Evolutionary conservation across 805 yeast genomes (phyloP).

Genomic region (Wickerhamiella azymoides): DNA sequence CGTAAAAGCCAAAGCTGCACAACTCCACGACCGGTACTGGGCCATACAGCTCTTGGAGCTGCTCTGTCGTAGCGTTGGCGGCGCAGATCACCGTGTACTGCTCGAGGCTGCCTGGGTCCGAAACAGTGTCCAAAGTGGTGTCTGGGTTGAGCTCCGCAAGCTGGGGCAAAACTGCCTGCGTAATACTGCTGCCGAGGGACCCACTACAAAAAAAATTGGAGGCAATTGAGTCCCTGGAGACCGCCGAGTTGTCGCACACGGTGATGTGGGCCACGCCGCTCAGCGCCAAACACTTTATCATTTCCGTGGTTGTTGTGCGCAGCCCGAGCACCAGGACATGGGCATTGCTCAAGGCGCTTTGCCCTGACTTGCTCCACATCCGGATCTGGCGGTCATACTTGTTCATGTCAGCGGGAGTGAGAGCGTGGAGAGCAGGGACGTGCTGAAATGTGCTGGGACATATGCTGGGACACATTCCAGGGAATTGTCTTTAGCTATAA

Average conservation of each 20-base stretch:
- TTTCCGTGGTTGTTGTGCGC: constrained; percentile 39
- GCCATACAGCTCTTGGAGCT: constrained; percentile 9
- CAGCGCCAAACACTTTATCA: constrained; percentile 67
- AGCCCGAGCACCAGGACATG: constrained; percentile 51
- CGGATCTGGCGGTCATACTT: constrained; percentile 74
- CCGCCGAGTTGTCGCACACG: constrained; percentile 44
- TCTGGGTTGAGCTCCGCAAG: constrained; percentile 43
- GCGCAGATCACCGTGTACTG: constrained; percentile 1
- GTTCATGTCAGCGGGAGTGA: constrained; percentile 1
- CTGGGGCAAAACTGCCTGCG: constrained; percentile 27
- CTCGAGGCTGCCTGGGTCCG: neutral
- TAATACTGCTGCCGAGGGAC: constrained; percentile 38
- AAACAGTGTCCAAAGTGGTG: constrained; percentile 10
- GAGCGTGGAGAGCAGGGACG: too few relatives aligned
- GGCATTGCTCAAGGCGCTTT: constrained; percentile 40
- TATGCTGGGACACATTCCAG: too few relatives aligned
- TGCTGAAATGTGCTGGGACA: too few relatives aligned
- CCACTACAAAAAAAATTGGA: constrained; percentile 58
- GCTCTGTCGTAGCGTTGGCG: neutral
- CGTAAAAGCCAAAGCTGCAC: constrained; percentile 50
- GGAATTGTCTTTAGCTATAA: too few relatives aligned
- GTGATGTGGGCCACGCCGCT: constrained; percentile 77
- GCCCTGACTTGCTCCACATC: constrained; percentile 79
- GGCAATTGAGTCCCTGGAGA: constrained; percentile 49
- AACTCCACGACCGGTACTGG: constrained; percentile 41